Base-by-base conservation (phyloP, 768 basidiomycete genomes). In the Podaxis sp. region DNA sequence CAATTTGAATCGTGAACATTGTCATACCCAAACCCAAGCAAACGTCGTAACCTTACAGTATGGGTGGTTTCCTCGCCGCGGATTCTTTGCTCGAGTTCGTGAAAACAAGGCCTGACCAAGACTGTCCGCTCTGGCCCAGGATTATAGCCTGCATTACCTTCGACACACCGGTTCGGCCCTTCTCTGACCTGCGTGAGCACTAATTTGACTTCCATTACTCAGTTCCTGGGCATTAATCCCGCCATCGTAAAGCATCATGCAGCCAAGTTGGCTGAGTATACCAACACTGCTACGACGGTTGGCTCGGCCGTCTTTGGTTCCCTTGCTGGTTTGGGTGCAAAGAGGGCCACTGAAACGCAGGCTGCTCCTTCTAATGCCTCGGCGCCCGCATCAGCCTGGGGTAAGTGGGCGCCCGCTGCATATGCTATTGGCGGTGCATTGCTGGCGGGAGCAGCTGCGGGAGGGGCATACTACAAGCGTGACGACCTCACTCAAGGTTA, bases 151-250 rank as follows among this genome's bases (percentile, higher is more conserved):
- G 86, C 63, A 76, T 93, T 50, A 89, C 94, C 5, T 96, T 90
- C 68, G 95, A 98, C 68, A 96, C 95, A 0, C 95, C 95, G 9
- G 94, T 92, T 72, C 67, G 85, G 70, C 35, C 54, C n/a, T n/a
- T 65, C 25, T 7, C 50, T 51, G 16, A 9, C 25, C n/a, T 23
- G 48, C 4, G 11, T 40, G 25, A 5, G 27, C 40, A 18, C 52
- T 62, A 7, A 32, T 36, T 59, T 51, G 36, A 63, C 21, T 44
- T 53, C 9, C 23, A 37, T 16, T 23, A 50, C 56, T 23, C 65
- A 96, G 93, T 97, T 89, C 73, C 83, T 93, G 21, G 95, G 95
- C 13, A 75, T 98, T 21, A 87, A 96, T 65, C 94, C 95, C 0
- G 77, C 77, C 58, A 86, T 95, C 36, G 91, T 95, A 79, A 94